These are phyloP conservation scores for Karstenula rhodostoma DNA, from an alignment of 2,329 filamentous ascomycete genomes.

Conservation along the genomic window DNA sequence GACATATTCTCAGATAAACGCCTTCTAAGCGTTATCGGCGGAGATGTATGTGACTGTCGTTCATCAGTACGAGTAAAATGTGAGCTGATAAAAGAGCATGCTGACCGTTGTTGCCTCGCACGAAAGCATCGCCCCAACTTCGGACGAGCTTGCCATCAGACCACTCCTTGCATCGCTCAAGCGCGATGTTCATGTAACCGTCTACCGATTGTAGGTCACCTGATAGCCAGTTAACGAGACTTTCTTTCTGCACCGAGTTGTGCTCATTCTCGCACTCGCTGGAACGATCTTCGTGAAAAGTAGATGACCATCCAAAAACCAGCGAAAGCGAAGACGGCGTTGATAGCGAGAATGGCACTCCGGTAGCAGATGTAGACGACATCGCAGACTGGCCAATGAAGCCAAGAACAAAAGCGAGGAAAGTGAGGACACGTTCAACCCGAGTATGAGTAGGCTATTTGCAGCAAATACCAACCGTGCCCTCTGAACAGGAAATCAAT, in stretches of 20 bases:
- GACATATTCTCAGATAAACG: not conserved
- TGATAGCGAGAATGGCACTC: too few species aligned
- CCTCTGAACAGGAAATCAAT: not conserved
- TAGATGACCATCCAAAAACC: too few species aligned
- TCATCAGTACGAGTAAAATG: not conserved
- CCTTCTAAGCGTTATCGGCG: constrained; percentile 5
- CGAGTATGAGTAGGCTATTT: too few species aligned
- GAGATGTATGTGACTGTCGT: constrained; percentile 11
- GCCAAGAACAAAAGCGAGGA: too few species aligned
- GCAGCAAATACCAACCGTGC: not conserved
- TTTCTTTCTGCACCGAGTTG: not conserved
- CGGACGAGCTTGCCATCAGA: constrained; percentile 84
- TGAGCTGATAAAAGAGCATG: not conserved
- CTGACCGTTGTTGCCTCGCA: constrained; percentile 92
- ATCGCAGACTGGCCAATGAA: too few species aligned
- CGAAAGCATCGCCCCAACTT: constrained; percentile 92
- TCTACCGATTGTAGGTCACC: constrained; percentile 96
- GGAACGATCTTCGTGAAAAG: too few species aligned
- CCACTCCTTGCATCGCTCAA: constrained; percentile 93
- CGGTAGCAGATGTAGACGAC: too few species aligned
- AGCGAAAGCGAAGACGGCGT: too few species aligned
- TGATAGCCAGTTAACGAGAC: constrained; percentile 49
- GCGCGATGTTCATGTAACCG: constrained; percentile 99
- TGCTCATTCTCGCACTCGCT: too few species aligned
- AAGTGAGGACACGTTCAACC: too few species aligned